Conservation (phyloP, 106 monocot species). For the Dendrobium officinale region DNA sequence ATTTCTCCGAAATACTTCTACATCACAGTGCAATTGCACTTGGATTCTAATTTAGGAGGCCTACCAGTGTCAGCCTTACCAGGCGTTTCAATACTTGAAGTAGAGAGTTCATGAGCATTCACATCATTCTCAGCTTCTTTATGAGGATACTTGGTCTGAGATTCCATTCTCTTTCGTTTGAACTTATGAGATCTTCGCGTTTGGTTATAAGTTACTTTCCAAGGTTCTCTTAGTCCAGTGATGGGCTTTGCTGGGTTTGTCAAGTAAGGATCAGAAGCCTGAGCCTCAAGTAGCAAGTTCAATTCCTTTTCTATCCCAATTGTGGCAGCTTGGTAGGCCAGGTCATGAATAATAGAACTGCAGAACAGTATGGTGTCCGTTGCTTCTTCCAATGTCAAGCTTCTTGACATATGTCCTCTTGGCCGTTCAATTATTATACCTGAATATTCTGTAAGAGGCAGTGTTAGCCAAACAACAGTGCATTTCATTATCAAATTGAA, state of each 20-base stretch:
- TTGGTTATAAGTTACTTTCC: constrained; percentile 12
- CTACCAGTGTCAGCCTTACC: constrained; percentile 38
- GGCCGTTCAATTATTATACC: constrained; percentile 37
- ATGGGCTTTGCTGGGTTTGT: constrained; percentile 24
- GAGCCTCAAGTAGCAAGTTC: neutral
- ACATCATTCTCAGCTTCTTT: constrained; percentile 17
- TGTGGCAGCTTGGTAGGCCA: constrained; percentile 66
- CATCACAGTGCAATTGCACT: constrained; percentile 95
- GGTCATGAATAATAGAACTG: constrained; percentile 83
- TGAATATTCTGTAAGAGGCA: constrained; percentile 37
- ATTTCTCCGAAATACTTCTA: constrained; percentile 18
- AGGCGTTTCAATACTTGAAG: constrained; percentile 15
- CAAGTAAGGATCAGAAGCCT: constrained; percentile 5
- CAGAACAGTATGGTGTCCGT: constrained; percentile 85
- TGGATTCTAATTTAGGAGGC: constrained; percentile 68
- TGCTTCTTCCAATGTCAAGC: constrained; percentile 79
- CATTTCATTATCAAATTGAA: neutral
- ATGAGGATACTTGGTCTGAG: constrained; percentile 11
- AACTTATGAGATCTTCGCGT: constrained; percentile 34
- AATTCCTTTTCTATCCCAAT: constrained; percentile 67
- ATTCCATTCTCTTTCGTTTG: constrained; percentile 37
- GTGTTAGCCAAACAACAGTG: neutral
- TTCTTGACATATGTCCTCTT: constrained; percentile 31
- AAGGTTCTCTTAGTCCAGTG: constrained; percentile 20
- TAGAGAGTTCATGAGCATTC: constrained; percentile 10